A percentile compares a stretch with the other conserved stretches of the same genome.
These are phyloP conservation scores for Colletotrichum cordylinicola DNA, from an alignment of 2,329 filamentous ascomycete species.

Conservation along the genomic window DNA sequence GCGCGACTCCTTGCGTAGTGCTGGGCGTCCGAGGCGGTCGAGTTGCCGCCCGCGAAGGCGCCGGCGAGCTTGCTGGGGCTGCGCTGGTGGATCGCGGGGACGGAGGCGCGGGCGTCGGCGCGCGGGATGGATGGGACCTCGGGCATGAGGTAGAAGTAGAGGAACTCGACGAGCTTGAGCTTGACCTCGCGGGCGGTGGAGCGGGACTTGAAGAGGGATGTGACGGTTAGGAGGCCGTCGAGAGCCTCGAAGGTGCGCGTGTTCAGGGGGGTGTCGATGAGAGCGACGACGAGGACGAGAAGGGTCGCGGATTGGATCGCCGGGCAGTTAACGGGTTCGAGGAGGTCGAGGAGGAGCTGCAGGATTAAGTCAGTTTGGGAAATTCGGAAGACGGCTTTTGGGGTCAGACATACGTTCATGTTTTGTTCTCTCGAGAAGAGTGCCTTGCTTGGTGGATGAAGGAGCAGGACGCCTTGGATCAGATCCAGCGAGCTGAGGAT, in stretches of 20 bases:
- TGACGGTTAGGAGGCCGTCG: constrained; percentile 90
- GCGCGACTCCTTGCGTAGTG: constrained; percentile 36
- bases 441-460: constrained; percentile 88
- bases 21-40: constrained; percentile 33
- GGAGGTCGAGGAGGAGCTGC: constrained; percentile 86
- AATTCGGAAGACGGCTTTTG: no score
- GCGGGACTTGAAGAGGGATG: constrained; percentile 89
- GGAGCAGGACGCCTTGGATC: constrained; percentile 84
- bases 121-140: constrained; percentile 70
- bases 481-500: constrained; percentile 89
- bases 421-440: constrained; percentile 89
- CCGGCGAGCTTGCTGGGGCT: constrained; percentile 72
- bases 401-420: constrained; percentile 75
- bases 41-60: constrained; percentile 51
- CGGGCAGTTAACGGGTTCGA: constrained; percentile 90
- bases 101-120: constrained; percentile 48
- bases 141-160: constrained; percentile 99
- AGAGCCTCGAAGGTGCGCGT: constrained; percentile 91
- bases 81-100: constrained; percentile 63
- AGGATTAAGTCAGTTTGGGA: neutral
- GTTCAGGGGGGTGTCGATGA: constrained; percentile 86
- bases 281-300: constrained; percentile 85
- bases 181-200: constrained; percentile 88
- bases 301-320: constrained; percentile 91
- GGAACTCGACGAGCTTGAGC: constrained; percentile 93